Percentiles rank a stretch among this genome's conserved stretches.
phyloP scores from a whole-genome alignment of 495 filamentous ascomycete species.

The Hypoxylon crocopeplum region DNA sequence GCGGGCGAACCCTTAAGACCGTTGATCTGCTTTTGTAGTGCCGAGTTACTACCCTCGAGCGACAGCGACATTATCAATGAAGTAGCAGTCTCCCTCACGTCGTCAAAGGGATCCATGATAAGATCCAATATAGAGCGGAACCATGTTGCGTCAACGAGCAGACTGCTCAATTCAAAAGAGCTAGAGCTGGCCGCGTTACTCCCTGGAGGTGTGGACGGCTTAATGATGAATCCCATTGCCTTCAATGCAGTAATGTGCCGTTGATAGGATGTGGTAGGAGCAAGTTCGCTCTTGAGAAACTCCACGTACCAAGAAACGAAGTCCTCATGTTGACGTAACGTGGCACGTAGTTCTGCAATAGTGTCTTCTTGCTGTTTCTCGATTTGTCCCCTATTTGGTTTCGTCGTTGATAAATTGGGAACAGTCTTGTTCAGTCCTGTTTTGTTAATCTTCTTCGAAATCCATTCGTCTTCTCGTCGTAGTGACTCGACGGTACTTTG shows the following conservation, averaged over 20 bases:
- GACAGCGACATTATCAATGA: conserved; percentile 59
- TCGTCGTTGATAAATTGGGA: background rate
- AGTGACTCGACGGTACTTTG: conserved; percentile 51
- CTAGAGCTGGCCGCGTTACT: conserved; percentile 9
- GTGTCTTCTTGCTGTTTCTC: conserved; percentile 10
- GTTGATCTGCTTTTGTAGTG: conserved; percentile 22
- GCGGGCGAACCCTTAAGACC: conserved; percentile 20
- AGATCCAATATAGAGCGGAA: conserved; percentile 76
- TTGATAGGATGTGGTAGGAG: conserved; percentile 81
- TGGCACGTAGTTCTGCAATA: conserved; percentile 1
- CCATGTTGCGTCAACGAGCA: conserved; percentile 55
- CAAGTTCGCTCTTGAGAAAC: conserved; percentile 75
- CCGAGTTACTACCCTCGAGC: conserved; percentile 33
- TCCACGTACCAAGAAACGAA: conserved; percentile 74
- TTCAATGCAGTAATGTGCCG: conserved; percentile 82
- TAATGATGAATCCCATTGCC: conserved; percentile 65
- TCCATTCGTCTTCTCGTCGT: conserved; percentile 21
- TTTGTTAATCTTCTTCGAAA: conserved; percentile 27
- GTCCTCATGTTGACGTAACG: conserved; percentile 51
- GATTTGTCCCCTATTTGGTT: conserved; percentile 16
- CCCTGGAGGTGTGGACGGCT: conserved; percentile 35
- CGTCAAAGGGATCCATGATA: conserved; percentile 88
- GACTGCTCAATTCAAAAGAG: conserved; percentile 20
- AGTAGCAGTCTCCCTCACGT: conserved; percentile 74
- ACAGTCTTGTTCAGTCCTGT: background rate